Evolutionary conservation across 768 basidiomycete genomes (phyloP).

Genomic region (Macrocybe gigantea): DNA sequence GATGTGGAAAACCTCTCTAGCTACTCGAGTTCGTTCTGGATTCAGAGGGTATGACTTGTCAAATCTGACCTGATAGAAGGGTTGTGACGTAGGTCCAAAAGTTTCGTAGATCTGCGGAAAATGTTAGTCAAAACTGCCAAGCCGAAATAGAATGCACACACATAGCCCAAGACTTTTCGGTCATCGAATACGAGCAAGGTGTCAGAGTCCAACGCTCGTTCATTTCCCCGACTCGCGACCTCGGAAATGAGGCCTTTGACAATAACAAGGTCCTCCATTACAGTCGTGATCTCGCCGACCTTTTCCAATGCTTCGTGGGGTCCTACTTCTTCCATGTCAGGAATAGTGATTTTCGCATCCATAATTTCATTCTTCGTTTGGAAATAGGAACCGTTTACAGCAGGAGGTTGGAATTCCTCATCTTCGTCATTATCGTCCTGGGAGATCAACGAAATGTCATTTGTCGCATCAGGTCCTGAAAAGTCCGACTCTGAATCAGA

Average conservation of each 20-base stretch:
- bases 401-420: slow-evolving; percentile 38
- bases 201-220: slow-evolving; percentile 77
- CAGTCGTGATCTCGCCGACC: slow-evolving; percentile 73
- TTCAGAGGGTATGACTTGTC: slow-evolving; percentile 60
- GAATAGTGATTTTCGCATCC: slow-evolving; percentile 54
- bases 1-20: slow-evolving; percentile 76
- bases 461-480: not conserved
- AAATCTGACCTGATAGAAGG: slow-evolving; percentile 86
- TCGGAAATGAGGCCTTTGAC: slow-evolving; percentile 55
- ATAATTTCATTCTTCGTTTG: slow-evolving; percentile 67
- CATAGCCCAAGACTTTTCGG: slow-evolving; percentile 84
- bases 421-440: slow-evolving; percentile 47
- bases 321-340: slow-evolving; percentile 58
- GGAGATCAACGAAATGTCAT: too few species aligned
- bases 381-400: slow-evolving; percentile 37
- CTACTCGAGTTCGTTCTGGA: slow-evolving; percentile 43
- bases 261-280: slow-evolving; percentile 69
- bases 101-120: slow-evolving; percentile 79
- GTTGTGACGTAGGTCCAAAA: slow-evolving; percentile 88
- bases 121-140: slow-evolving; percentile 8
- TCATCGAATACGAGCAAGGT: slow-evolving; percentile 90
- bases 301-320: slow-evolving; percentile 62
- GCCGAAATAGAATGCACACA: slow-evolving; percentile 32
- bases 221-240: slow-evolving; percentile 38
- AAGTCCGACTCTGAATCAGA: slow-evolving; percentile 34